Percentiles rank a stretch among this genome's conserved stretches.
These are phyloP conservation scores for Xylariomycetidae sp. DNA, from an alignment of 2,329 filamentous ascomycete genomes.

Conservation along the genomic window DNA sequence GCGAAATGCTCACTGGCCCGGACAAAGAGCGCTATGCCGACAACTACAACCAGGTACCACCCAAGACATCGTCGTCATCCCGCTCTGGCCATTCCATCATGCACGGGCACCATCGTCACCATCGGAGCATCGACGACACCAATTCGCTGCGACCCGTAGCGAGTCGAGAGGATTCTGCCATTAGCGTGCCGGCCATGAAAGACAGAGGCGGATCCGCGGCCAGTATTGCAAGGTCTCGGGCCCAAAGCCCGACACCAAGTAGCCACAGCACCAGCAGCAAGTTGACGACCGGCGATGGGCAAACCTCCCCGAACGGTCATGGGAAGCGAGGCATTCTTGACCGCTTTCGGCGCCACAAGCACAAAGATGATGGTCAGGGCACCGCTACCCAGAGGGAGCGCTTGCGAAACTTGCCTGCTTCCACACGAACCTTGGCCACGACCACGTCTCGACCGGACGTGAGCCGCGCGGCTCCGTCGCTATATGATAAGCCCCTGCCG, in stretches of 20 bases:
- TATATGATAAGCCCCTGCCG: constrained; percentile 30
- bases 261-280: constrained; percentile 55
- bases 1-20: constrained; percentile 60
- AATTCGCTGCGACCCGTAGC: constrained; percentile 63
- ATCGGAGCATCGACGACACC: constrained; percentile 61
- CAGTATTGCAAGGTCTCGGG: constrained; percentile 47
- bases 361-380: constrained; percentile 50
- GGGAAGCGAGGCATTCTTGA: constrained; percentile 46
- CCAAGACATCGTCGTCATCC: constrained; percentile 57
- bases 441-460: constrained; percentile 45
- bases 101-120: constrained; percentile 61
- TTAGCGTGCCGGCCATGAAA: constrained; percentile 42
- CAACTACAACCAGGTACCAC: constrained; percentile 39
- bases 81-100: constrained; percentile 55
- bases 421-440: constrained; percentile 44
- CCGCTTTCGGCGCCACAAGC: constrained; percentile 45
- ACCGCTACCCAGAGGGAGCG: constrained; percentile 31
- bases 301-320: constrained; percentile 52
- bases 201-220: constrained; percentile 43
- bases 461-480: constrained; percentile 31
- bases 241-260: constrained; percentile 78
- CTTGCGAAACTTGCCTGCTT: constrained; percentile 44
- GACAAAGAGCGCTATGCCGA: constrained; percentile 64
- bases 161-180: constrained; percentile 67
- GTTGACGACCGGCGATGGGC: constrained; percentile 43